Conservation (phyloP, 305 asterid species). For the Fraxinus velutina region DNA sequence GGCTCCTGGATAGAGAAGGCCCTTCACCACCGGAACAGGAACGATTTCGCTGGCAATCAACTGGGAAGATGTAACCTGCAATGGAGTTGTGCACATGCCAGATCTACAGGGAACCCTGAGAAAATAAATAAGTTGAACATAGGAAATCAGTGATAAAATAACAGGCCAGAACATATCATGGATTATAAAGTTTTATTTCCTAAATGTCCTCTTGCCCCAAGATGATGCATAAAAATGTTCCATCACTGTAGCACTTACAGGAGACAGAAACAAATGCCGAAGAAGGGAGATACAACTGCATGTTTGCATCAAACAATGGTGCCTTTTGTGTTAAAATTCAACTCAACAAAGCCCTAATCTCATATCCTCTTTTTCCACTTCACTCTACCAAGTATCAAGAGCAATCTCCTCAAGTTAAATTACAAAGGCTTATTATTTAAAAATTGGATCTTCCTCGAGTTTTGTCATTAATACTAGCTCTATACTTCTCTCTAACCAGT, state of each 20-base stretch:
- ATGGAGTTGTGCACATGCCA: constrained; percentile 79
- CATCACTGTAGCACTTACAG: neutral
- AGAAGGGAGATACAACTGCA: neutral
- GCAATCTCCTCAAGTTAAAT: neutral
- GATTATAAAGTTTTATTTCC: neutral
- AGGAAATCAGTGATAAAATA: neutral
- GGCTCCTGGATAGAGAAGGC: constrained; percentile 92
- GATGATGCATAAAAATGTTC: neutral
- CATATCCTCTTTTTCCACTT: neutral
- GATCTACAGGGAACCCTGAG: constrained; percentile 89
- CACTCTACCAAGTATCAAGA: neutral
- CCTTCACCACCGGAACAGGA: constrained; percentile 81
- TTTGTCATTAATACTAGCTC: neutral
- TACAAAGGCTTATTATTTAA: neutral
- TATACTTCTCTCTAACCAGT: neutral
- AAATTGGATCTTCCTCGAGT: neutral
- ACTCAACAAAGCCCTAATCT: neutral
- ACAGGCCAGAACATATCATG: neutral
- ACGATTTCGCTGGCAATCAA: constrained; percentile 76
- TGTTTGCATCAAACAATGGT: neutral
- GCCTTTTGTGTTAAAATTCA: neutral
- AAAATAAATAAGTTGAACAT: neutral
- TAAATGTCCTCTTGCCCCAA: neutral
- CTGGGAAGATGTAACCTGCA: constrained; percentile 86
- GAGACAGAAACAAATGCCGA: neutral